Percentiles rank a stretch among this genome's conserved stretches.
Conservation (phyloP, 306 rosid species). For the Vigna hirtella region DNA sequence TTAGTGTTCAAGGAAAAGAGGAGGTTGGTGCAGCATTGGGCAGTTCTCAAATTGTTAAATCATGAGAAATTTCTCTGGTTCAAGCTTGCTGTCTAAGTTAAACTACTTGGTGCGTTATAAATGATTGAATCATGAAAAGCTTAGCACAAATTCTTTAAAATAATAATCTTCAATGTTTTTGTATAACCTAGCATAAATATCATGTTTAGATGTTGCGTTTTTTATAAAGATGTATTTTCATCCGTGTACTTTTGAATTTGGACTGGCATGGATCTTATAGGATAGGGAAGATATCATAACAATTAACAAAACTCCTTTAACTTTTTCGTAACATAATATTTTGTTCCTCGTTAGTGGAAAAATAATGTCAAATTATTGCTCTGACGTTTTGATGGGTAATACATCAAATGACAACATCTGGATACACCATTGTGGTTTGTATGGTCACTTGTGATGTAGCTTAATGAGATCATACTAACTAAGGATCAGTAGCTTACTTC, state of each 20-base stretch:
- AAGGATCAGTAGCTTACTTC: neutral
- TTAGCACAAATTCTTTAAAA: neutral
- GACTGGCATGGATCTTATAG: too few species aligned
- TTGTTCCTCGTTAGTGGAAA: too few species aligned
- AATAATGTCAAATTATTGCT: too few species aligned
- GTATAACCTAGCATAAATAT: neutral
- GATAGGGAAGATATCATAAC: too few species aligned
- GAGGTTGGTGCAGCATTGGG: neutral
- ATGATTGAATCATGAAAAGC: neutral
- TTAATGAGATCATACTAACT: neutral
- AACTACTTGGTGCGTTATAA: neutral
- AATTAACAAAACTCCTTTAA: too few species aligned
- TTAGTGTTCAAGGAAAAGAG: neutral
- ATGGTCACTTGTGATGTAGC: neutral
- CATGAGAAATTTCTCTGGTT: neutral
- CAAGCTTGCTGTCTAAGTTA: neutral
- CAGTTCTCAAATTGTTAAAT: neutral
- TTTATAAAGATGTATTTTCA: neutral
- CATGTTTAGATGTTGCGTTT: neutral
- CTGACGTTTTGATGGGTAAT: neutral
- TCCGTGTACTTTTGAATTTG: neutral
- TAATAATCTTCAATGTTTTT: neutral
- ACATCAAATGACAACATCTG: neutral
- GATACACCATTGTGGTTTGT: conserved; percentile 5
- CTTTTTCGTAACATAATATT: too few species aligned